A percentile compares a stretch with the other conserved stretches of the same genome.
These are phyloP conservation scores for Candida railenensis DNA, from an alignment of 805 yeast species.

Conservation along the genomic window DNA sequence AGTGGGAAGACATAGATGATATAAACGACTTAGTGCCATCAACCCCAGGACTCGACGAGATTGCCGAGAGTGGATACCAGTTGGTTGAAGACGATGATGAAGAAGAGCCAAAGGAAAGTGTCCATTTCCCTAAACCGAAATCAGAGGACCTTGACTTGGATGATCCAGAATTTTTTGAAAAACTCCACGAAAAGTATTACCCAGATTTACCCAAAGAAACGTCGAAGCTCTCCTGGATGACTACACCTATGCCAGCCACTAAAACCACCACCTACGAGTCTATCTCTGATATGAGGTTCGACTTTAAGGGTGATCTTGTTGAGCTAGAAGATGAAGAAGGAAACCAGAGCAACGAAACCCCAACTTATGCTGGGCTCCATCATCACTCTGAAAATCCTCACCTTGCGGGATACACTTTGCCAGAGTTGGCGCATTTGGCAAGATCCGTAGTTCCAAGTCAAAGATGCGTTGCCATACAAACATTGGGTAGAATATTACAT, in stretches of 20 bases:
- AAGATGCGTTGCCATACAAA: conserved; percentile 80
- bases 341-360: conserved; percentile 27
- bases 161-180: conserved; percentile 76
- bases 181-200: conserved; percentile 79
- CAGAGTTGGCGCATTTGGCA: conserved; percentile 76
- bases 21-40: conserved; percentile 49
- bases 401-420: conserved; percentile 87
- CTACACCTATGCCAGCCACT: conserved; percentile 51
- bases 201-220: conserved; percentile 88
- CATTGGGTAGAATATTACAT: conserved; percentile 82
- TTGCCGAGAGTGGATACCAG: conserved; percentile 44
- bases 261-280: conserved; percentile 47
- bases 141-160: conserved; percentile 50
- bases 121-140: conserved; percentile 66
- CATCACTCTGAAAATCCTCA: conserved; percentile 90
- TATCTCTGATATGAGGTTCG: conserved; percentile 77
- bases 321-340: conserved; percentile 36
- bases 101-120: conserved; percentile 35
- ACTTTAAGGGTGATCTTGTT: conserved; percentile 78
- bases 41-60: conserved; percentile 24
- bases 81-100: conserved; percentile 35
- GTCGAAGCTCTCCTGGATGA: conserved; percentile 89
- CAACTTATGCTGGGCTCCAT: conserved; percentile 71
- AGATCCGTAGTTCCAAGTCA: conserved; percentile 83
- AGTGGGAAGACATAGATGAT: conserved; percentile 52